Conservation (phyloP, 495 filamentous ascomycete species). For the Trichoderma reesei region DNA sequence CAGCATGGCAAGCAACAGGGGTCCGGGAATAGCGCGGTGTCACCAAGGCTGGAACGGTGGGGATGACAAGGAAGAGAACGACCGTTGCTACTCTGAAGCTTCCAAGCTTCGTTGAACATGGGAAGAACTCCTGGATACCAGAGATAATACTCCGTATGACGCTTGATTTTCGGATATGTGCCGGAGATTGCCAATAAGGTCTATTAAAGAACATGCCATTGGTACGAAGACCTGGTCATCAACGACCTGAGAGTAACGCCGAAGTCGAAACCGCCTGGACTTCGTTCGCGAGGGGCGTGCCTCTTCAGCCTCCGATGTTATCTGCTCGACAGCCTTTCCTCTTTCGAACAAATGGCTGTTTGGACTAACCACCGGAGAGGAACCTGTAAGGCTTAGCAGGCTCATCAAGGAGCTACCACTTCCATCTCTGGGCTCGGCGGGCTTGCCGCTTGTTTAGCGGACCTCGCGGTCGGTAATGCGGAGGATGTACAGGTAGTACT, state of each 20-base stretch:
- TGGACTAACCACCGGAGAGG: not conserved
- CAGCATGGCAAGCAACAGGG: not conserved
- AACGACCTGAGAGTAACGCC: no score
- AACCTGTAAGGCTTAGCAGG: conserved; percentile 2
- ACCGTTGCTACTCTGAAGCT: not conserved
- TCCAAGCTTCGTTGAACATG: no score
- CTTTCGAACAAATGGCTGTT: not conserved
- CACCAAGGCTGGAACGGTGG: not conserved
- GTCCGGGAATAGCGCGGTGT: not conserved
- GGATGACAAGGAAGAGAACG: not conserved
- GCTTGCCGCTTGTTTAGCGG: not conserved
- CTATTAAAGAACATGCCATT: no score
- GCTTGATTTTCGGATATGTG: no score
- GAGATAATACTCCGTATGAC: no score
- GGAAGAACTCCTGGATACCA: no score
- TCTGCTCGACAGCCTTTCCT: not conserved
- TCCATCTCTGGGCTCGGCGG: not conserved
- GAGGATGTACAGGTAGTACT: not conserved
- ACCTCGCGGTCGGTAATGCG: conserved; percentile 1
- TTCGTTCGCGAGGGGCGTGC: no score
- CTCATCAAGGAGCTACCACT: not conserved
- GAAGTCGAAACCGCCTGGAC: no score
- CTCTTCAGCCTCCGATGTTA: no score
- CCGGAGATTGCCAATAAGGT: no score
- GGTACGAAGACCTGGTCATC: no score